These are phyloP conservation scores for Tilletia indica DNA, from an alignment of 1,284 basidiomycete species.

Conservation along the genomic window DNA sequence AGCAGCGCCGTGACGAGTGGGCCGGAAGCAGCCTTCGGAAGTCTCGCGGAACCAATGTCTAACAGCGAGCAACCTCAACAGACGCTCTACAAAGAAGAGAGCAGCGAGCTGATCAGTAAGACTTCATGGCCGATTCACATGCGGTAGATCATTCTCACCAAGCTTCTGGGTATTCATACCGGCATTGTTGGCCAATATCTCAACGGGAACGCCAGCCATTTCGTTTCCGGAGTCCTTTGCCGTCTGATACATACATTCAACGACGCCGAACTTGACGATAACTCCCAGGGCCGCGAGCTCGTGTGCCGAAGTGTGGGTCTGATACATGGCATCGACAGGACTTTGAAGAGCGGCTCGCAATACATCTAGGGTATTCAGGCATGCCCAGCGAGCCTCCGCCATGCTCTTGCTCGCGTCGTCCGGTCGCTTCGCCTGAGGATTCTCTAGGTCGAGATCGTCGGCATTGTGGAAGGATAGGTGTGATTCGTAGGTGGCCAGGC, in stretches of 20 bases:
- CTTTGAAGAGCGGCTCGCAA: constrained; percentile 1
- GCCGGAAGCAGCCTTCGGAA: constrained; percentile 5
- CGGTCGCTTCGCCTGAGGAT: not conserved
- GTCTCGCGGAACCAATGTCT: constrained; percentile 16
- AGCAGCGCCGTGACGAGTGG: constrained; percentile 1
- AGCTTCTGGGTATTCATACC: constrained; percentile 9
- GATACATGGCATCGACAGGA: constrained; percentile 15
- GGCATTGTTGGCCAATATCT: not conserved
- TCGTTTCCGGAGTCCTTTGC: not conserved
- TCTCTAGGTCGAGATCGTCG: not conserved
- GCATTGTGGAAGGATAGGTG: not conserved
- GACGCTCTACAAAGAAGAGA: not conserved
- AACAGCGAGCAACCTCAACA: constrained; percentile 3
- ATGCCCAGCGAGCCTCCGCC: constrained; percentile 15
- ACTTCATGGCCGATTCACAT: too few relatives aligned
- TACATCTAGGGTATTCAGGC: constrained; percentile 2
- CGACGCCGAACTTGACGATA: not conserved
- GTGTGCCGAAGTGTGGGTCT: not conserved
- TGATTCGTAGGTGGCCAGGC: not conserved
- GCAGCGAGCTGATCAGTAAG: not conserved
- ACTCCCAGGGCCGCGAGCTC: constrained; percentile 4
- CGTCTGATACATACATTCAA: not conserved
- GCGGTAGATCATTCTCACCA: not conserved
- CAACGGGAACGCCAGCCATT: not conserved
- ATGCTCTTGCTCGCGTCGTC: constrained; percentile 11